A percentile compares a stretch with the other conserved stretches of the same genome.
phyloP scores from a whole-genome alignment of 192 early-diverging fungal genomes.

The Obelidium mucronatum region DNA sequence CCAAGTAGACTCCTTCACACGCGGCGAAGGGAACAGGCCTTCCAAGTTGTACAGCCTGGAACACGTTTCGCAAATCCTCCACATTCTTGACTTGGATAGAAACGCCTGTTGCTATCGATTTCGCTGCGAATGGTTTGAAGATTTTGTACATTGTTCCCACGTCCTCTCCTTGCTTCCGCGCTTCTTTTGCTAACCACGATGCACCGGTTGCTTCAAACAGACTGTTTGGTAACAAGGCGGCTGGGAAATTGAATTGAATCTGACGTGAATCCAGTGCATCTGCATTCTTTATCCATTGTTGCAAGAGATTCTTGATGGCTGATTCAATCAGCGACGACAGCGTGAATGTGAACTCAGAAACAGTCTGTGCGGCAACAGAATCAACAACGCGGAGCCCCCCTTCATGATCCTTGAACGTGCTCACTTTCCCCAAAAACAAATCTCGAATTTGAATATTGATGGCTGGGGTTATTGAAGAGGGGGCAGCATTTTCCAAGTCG shows the following conservation, averaged over 20 bases:
- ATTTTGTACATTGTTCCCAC: constrained; percentile 19
- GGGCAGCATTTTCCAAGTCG: not conserved
- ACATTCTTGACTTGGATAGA: not conserved
- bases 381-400: not conserved
- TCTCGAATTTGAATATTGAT: constrained; percentile 14
- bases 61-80: not conserved
- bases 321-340: not conserved
- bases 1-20: constrained; percentile 1
- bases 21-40: not conserved
- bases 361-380: not conserved
- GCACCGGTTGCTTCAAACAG: not conserved
- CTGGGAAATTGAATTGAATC: not conserved
- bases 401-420: not conserved
- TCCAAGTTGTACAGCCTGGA: not conserved
- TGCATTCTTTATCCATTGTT: not conserved
- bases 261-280: not conserved
- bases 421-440: not conserved
- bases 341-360: not conserved
- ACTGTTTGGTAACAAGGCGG: not conserved
- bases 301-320: not conserved
- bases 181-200: not conserved
- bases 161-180: not conserved
- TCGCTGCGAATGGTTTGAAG: not conserved
- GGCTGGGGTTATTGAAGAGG: not conserved
- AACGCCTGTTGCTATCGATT: not conserved